Evolutionary conservation across 257 asterid species (phyloP).

Genomic region (Solanum gandarillasii): DNA sequence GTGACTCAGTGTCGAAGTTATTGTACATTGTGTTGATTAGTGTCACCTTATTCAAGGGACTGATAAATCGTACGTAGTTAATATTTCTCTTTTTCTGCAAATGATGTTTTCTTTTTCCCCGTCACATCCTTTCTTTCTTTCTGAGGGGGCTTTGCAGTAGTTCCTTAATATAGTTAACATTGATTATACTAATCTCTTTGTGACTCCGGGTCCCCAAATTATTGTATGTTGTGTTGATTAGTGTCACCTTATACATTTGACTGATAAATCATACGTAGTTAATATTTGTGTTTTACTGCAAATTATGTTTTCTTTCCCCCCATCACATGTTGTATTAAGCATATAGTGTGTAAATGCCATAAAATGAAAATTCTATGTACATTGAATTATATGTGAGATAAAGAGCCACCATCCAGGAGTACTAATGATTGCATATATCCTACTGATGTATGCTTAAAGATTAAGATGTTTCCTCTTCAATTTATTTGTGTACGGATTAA

Average conservation of each 20-base stretch:
- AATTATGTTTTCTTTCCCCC: neutral
- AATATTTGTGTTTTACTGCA: neutral
- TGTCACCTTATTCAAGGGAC: neutral
- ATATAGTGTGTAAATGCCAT: neutral
- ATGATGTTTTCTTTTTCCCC: neutral
- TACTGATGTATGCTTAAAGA: neutral
- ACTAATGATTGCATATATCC: neutral
- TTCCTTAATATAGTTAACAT: neutral
- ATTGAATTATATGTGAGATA: neutral
- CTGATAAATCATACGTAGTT: neutral
- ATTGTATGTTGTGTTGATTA: neutral
- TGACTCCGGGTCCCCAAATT: neutral
- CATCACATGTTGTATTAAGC: neutral
- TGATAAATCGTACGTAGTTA: neutral
- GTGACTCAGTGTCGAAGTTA: neutral
- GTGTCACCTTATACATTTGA: neutral
- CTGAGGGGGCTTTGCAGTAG: neutral
- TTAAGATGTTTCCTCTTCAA: neutral
- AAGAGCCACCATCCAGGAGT: neutral
- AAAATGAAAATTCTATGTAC: neutral
- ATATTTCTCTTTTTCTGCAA: neutral
- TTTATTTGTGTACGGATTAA: neutral
- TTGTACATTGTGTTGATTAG: neutral
- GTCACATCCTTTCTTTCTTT: neutral
- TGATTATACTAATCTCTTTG: neutral